Base-by-base conservation (phyloP, 305 asterid genomes). In the Fraxinus xanthoxyloides region DNA sequence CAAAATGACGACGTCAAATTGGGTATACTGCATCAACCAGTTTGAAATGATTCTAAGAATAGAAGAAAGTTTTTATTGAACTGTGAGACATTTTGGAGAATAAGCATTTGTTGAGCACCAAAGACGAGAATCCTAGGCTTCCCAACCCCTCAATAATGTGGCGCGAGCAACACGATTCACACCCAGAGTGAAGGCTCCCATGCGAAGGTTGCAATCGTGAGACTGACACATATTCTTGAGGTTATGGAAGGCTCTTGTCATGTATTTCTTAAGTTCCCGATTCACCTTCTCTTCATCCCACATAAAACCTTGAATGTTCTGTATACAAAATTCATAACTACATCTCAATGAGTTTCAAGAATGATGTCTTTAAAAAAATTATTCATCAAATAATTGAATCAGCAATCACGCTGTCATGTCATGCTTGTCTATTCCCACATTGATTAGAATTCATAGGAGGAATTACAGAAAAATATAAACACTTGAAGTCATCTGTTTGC, bases 271-370 rank as follows among this genome's bases (percentile, higher is more conserved):
- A 7, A 94, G 97, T 87, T 94, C 99, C 5, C 54, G 34, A 77
- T 95, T 95, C 79, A 95, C 97, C 86, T 94, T 93, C 74, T 92
- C 97, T 82, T 95, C 99, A 0, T 90, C 97, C 98, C 99, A 95
- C 97, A 92, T 89, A 76, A 95, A 95, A 17, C 98, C 97, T 89
- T 94, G 99, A 84, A 94, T 94, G 80, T 95, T 95, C 99, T 94
- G 89, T 86, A 82, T 35, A 76, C 77, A 77, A 72, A 80, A 36
- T 63, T 10, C 32, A 48, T 36, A 7, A 15, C 12, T 5, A 67
- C 21, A 7, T 79, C 28, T 72, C 63, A 76, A 46, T 56, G 15
- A 32, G 10, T 36, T 21, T 82, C 28, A 6, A 80, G 79, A 24
- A 69, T 28, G 3, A 56, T 30, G 3, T 31, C 63, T 75, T 17